A percentile compares a stretch with the other conserved stretches of the same genome.
phyloP scores from a whole-genome alignment of 345 rosid species.

The Anacardium occidentale region DNA sequence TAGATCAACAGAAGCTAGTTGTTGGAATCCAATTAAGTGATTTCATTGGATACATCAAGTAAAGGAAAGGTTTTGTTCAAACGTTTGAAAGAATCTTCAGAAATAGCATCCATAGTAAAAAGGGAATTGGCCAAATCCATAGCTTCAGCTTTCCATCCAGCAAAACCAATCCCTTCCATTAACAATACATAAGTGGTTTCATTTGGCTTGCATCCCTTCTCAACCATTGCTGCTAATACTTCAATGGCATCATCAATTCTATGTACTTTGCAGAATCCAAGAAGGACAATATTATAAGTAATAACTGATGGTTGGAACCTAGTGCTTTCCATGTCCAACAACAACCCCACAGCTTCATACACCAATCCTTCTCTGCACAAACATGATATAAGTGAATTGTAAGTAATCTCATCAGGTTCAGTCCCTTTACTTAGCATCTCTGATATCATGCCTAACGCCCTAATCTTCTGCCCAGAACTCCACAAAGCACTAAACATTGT shows the following conservation, averaged over 20 bases:
- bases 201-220: constrained; percentile 65
- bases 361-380: constrained; percentile 88
- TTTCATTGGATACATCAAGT: constrained; percentile 57
- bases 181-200: constrained; percentile 70
- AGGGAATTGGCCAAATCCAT: constrained; percentile 65
- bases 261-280: constrained; percentile 70
- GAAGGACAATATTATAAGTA: constrained; percentile 68
- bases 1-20: constrained; percentile 21
- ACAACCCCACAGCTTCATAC: constrained; percentile 62
- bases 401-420: constrained; percentile 74
- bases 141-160: constrained; percentile 70
- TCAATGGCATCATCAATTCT: constrained; percentile 67
- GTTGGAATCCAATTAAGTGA: constrained; percentile 29
- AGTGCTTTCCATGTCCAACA: constrained; percentile 68
- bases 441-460: constrained; percentile 58
- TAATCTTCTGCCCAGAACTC: constrained; percentile 58
- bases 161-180: constrained; percentile 74
- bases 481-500: constrained; percentile 78
- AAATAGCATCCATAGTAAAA: constrained; percentile 46
- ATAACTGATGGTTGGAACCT: constrained; percentile 60
- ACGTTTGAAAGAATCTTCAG: constrained; percentile 52
- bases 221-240: constrained; percentile 59
- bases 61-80: constrained; percentile 64
- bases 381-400: constrained; percentile 78
- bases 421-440: constrained; percentile 63